A percentile compares a stretch with the other conserved stretches of the same genome.
phyloP scores from a whole-genome alignment of 2,329 filamentous ascomycete species.

The Colletotrichum abscissum region DNA sequence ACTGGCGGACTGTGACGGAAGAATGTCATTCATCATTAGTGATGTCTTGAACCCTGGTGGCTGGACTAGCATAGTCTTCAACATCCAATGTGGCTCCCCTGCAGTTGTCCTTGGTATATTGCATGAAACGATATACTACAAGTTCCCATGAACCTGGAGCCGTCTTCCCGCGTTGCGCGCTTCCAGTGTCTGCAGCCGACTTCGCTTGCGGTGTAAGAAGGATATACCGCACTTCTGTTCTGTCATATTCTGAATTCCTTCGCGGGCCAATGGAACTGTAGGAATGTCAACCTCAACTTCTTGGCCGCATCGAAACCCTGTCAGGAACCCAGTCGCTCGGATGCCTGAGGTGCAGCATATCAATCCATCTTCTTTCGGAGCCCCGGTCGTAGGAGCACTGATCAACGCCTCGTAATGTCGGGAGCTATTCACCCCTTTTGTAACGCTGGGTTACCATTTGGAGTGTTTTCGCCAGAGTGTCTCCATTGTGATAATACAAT shows the following conservation, averaged over 20 bases:
- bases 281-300: neutral
- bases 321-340: neutral
- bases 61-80: neutral
- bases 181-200: neutral
- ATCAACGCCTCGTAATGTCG: neutral
- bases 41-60: neutral
- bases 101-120: neutral
- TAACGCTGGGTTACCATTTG: neutral
- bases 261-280: neutral
- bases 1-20: neutral
- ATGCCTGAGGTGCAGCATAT: neutral
- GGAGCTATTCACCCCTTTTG: neutral
- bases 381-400: neutral
- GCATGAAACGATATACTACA: neutral
- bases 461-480: neutral
- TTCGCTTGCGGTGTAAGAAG: neutral
- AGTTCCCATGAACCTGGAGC: neutral
- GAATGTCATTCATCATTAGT: neutral
- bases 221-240: neutral
- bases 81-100: neutral
- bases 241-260: neutral
- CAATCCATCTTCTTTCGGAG: neutral
- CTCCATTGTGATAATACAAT: neutral
- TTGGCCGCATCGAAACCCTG: neutral
- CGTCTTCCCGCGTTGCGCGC: neutral